phyloP scores from a whole-genome alignment of 2,329 filamentous ascomycete genomes.

The Colletotrichum tropicicola region DNA sequence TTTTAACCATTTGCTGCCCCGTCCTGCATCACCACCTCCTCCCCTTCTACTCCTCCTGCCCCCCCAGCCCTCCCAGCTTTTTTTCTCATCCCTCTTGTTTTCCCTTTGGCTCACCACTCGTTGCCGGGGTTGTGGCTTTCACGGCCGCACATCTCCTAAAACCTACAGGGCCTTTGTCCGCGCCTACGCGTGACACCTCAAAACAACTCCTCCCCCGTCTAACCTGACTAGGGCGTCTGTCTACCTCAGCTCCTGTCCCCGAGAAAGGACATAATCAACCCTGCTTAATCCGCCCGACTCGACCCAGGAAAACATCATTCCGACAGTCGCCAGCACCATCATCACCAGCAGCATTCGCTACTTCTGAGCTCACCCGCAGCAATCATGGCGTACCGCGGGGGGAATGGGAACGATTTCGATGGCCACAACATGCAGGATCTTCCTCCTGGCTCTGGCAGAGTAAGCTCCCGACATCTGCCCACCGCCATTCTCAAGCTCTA shows the following conservation, averaged over 20 bases:
- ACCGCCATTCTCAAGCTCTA: background rate
- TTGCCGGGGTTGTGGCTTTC: slow-evolving; percentile 29
- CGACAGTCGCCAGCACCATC: background rate
- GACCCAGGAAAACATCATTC: slow-evolving; percentile 5
- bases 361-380: slow-evolving; percentile 25
- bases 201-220: background rate
- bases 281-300: background rate
- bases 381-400: slow-evolving; percentile 69
- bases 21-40: slow-evolving; percentile 18
- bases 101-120: slow-evolving; percentile 23
- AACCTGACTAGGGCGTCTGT: slow-evolving; percentile 7
- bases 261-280: slow-evolving; percentile 11
- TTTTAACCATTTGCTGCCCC: slow-evolving; percentile 32
- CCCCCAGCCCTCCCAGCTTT: slow-evolving; percentile 24
- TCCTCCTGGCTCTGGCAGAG: slow-evolving; percentile 61
- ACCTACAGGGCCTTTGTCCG: slow-evolving; percentile 25
- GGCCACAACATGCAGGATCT: slow-evolving; percentile 76
- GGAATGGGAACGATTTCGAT: slow-evolving; percentile 55
- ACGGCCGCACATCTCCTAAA: slow-evolving; percentile 15
- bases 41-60: slow-evolving; percentile 27
- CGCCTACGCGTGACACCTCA: slow-evolving; percentile 14
- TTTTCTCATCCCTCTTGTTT: slow-evolving; percentile 1
- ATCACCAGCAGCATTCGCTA: slow-evolving; percentile 9
- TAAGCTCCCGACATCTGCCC: slow-evolving; percentile 52
- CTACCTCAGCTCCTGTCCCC: background rate